Evolutionary conservation across 768 basidiomycete genomes (phyloP), one percentile per base, ranked within the genome.

Genomic region (Lanmaoa pseudosensibilis): DNA sequence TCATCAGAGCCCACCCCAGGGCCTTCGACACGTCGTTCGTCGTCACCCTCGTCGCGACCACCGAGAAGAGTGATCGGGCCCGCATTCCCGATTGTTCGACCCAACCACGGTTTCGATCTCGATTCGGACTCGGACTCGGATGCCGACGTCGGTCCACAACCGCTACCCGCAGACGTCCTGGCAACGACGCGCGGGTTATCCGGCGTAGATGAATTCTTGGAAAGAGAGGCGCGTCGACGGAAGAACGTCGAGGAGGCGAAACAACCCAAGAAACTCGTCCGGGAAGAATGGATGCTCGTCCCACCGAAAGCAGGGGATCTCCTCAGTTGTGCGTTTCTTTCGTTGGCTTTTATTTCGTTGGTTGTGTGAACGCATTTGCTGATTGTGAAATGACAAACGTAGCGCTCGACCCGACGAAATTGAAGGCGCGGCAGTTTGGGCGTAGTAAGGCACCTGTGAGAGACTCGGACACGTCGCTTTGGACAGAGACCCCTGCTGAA

Each of bases 241-340:
- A 86, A 89, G 63, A 77, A 84, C 56, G 76, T 85, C 33, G 89
- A 93, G 84, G 93, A 90, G 77, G 88, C 86, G 2, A 74, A 78
- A 12, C 87, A 88, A 63, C 90, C 90, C 12, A 94, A 93, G 70
- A 80, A 82, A 38, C 75, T 85, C 38, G 77, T 92, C 70, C 84
- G 97, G 41, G 92, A 98, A 19, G 94, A 95, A 70, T 99, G 97
- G 97, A 99, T 99, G 97, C 80, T 98, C 44, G 88, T 90, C 1
- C 96, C 96, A 2, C 96, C 97, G 0, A 84, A 87, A 19, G 83
- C 86, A 2, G 86, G 90, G 2, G 90, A 90, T 58, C 72, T 96
- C 13, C 78, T 95, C 5, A 82, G 81, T 46, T 87, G 93, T 95
- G 63, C 59, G 88, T 81, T 18, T 34, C n/a, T 34, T 48, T 25